phyloP scores from a whole-genome alignment of 1,139 yeast species.

The Yamadazyma siamensis region DNA sequence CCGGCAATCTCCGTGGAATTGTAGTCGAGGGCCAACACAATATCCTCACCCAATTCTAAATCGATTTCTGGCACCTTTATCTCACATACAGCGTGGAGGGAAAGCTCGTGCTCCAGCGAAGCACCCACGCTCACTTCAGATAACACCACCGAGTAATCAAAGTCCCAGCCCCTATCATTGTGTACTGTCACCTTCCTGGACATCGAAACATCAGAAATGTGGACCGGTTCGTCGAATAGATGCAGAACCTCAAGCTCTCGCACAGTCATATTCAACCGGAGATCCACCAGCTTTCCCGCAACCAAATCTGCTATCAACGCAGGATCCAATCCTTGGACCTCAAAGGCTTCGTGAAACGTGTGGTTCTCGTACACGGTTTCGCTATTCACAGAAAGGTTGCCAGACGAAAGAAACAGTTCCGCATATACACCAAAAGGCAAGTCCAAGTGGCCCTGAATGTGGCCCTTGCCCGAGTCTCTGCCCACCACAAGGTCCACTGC shows the following conservation, averaged over 20 bases:
- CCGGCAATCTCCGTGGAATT: no score
- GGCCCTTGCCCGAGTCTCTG: conserved; percentile 1
- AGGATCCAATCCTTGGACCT: not conserved
- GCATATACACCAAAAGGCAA: not conserved
- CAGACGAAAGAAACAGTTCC: not conserved
- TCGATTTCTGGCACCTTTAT: no score
- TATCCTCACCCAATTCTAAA: no score
- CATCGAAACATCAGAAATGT: not conserved
- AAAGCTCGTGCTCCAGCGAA: no score
- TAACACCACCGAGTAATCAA: no score
- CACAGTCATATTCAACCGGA: conserved; percentile 1
- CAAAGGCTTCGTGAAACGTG: conserved; percentile 3
- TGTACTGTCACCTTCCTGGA: conserved; percentile 1
- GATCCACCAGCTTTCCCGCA: not conserved
- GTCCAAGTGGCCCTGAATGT: conserved; percentile 1
- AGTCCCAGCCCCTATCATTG: not conserved
- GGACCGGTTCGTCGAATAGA: conserved; percentile 1
- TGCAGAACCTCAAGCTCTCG: conserved; percentile 1
- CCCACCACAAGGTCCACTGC: not conserved
- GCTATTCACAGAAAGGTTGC: conserved; percentile 1
- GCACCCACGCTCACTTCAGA: no score
- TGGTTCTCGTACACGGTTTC: conserved; percentile 1
- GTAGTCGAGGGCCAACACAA: no score
- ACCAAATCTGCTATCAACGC: conserved; percentile 1
- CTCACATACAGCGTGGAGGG: no score